These are phyloP conservation scores for Marasmius sp. DNA, from an alignment of 1,284 basidiomycete genomes.

Conservation along the genomic window DNA sequence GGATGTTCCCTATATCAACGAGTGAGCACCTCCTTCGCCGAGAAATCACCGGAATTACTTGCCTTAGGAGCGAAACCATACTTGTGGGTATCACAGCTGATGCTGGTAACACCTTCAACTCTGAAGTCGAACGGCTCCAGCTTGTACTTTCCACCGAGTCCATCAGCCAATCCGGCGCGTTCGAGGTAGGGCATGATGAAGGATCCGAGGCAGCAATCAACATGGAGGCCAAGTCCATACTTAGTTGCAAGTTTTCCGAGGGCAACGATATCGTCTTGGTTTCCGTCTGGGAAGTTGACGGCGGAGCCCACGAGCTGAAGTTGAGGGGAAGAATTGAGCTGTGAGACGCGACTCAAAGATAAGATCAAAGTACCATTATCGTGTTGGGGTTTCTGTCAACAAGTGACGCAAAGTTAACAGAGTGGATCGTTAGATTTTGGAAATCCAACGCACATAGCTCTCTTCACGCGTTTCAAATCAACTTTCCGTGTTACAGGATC, in stretches of 20 bases:
- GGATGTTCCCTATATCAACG: slow-evolving; percentile 70
- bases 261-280: slow-evolving; percentile 85
- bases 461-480: slow-evolving; percentile 72
- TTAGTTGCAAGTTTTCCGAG: slow-evolving; percentile 77
- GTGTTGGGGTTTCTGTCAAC: slow-evolving; percentile 72
- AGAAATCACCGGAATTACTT: background rate
- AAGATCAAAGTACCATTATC: slow-evolving; percentile 56
- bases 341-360: background rate
- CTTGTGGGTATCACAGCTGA: slow-evolving; percentile 94
- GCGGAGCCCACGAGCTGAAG: slow-evolving; percentile 83
- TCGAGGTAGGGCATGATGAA: slow-evolving; percentile 92
- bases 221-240: slow-evolving; percentile 86
- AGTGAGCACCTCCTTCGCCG: slow-evolving; percentile 1
- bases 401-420: slow-evolving; percentile 1
- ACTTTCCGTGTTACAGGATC: slow-evolving; percentile 81
- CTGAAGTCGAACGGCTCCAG: slow-evolving; percentile 81
- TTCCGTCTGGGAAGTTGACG: slow-evolving; percentile 91
- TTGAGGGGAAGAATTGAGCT: slow-evolving; percentile 5
- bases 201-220: slow-evolving; percentile 90
- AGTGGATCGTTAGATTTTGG: background rate
- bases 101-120: slow-evolving; percentile 86
- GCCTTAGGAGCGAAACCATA: slow-evolving; percentile 86
- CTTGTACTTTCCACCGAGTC: slow-evolving; percentile 48
- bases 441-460: slow-evolving; percentile 73
- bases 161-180: slow-evolving; percentile 49